Evolutionary conservation across 805 yeast species (phyloP).

Genomic region (Candida quercuum): DNA sequence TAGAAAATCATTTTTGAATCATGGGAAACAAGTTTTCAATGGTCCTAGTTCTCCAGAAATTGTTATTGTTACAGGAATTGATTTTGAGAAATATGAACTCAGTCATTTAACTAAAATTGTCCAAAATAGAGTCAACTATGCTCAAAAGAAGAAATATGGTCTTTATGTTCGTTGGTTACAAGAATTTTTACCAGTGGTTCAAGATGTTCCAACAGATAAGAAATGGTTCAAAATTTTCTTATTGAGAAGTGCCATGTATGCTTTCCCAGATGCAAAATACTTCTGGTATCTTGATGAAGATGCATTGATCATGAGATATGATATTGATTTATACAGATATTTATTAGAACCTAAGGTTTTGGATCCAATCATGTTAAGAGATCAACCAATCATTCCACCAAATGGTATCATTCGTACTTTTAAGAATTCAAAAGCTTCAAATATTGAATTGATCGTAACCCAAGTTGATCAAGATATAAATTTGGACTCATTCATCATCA

Average conservation of each 20-base stretch:
- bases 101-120: slow-evolving; percentile 62
- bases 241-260: slow-evolving; percentile 85
- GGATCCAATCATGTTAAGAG: slow-evolving; percentile 58
- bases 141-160: slow-evolving; percentile 76
- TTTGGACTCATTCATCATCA: slow-evolving; percentile 66
- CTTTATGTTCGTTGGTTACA: slow-evolving; percentile 79
- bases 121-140: slow-evolving; percentile 86
- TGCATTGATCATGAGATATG: slow-evolving; percentile 69
- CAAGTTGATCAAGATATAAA: slow-evolving; percentile 63
- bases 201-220: slow-evolving; percentile 39
- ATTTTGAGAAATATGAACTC: slow-evolving; percentile 59
- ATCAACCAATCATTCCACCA: slow-evolving; percentile 69
- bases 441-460: slow-evolving; percentile 58
- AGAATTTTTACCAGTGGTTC: slow-evolving; percentile 66
- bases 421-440: slow-evolving; percentile 47
- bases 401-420: slow-evolving; percentile 65
- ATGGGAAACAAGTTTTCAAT: slow-evolving; percentile 51
- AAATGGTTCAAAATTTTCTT: slow-evolving; percentile 62
- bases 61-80: slow-evolving; percentile 74
- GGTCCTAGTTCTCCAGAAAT: slow-evolving; percentile 49
- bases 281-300: slow-evolving; percentile 85
- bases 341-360: slow-evolving; percentile 57
- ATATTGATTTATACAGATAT: slow-evolving; percentile 53
- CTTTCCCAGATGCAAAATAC: slow-evolving; percentile 87
- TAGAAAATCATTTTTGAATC: slow-evolving; percentile 55